These are phyloP conservation scores for Plasmopara viticola DNA, from an alignment of 352 stramenopile genomes.

Conservation along the genomic window DNA sequence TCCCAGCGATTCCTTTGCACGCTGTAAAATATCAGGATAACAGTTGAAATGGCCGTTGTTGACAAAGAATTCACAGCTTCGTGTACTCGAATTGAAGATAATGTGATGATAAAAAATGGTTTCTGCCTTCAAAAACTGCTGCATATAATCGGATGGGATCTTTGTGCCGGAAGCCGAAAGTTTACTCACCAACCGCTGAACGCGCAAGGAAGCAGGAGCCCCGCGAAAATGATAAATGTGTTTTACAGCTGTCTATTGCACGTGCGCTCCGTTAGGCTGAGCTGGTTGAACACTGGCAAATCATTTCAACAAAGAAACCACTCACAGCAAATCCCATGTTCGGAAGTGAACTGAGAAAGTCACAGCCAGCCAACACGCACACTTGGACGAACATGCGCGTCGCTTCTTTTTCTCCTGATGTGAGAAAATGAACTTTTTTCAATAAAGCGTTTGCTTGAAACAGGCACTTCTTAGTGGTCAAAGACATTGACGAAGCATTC, in stretches of 20 bases:
- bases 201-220: conserved; percentile 41
- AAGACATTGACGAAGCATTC: not conserved
- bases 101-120: conserved; percentile 78
- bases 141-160: conserved; percentile 43
- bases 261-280: not conserved
- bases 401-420: conserved; percentile 46
- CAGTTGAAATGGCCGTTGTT: conserved; percentile 39
- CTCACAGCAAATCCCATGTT: conserved; percentile 70
- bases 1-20: conserved; percentile 31
- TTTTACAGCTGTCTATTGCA: conserved; percentile 55
- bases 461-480: not conserved
- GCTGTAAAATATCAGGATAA: conserved; percentile 42
- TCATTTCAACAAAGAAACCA: not conserved
- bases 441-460: conserved; percentile 44
- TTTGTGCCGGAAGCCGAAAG: conserved; percentile 40
- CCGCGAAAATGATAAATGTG: conserved; percentile 70
- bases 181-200: conserved; percentile 61
- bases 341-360: conserved; percentile 73
- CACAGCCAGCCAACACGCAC: conserved; percentile 62
- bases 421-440: conserved; percentile 57
- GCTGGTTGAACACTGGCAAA: not conserved
- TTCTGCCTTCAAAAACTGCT: conserved; percentile 53
- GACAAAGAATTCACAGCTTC: conserved; percentile 50
- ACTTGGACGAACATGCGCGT: conserved; percentile 79
- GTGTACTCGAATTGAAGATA: conserved; percentile 48